These are phyloP conservation scores for Pichia rugopelliculosa DNA, from an alignment of 805 yeast species.

Conservation along the genomic window DNA sequence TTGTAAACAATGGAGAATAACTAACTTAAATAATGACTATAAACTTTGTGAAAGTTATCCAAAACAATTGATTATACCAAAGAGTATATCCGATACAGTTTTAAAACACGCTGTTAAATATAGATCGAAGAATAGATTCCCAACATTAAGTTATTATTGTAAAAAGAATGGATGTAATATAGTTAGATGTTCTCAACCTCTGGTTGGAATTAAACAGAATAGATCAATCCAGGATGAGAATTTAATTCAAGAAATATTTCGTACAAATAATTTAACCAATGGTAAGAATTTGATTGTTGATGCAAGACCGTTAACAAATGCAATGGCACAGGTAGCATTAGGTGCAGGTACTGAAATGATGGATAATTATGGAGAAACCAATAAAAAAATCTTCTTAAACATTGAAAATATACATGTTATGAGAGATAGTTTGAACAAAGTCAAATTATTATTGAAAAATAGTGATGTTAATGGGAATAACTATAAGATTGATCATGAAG, in stretches of 20 bases:
- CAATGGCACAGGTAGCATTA: slow-evolving; percentile 90
- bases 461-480: slow-evolving; percentile 47
- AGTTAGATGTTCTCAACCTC: slow-evolving; percentile 86
- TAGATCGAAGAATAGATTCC: slow-evolving; percentile 80
- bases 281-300: slow-evolving; percentile 66
- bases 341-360: slow-evolving; percentile 98
- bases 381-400: slow-evolving; percentile 63
- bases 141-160: slow-evolving; percentile 73
- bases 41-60: slow-evolving; percentile 76
- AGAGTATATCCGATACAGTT: slow-evolving; percentile 71
- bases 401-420: slow-evolving; percentile 94
- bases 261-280: slow-evolving; percentile 38
- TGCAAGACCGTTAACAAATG: slow-evolving; percentile 88
- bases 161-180: slow-evolving; percentile 65
- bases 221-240: slow-evolving; percentile 90
- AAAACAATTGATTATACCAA: slow-evolving; percentile 56
- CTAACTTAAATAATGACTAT: slow-evolving; percentile 57
- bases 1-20: slow-evolving; percentile 53
- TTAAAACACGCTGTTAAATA: slow-evolving; percentile 77
- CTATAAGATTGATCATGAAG: slow-evolving; percentile 40
- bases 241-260: slow-evolving; percentile 65
- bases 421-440: slow-evolving; percentile 69
- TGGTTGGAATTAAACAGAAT: slow-evolving; percentile 82
- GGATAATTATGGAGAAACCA: slow-evolving; percentile 64
- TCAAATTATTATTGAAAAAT: slow-evolving; percentile 57